A percentile compares a stretch with the other conserved stretches of the same genome.
Evolutionary conservation across 306 rosid species (phyloP).

Genomic region (Myrica gale): DNA sequence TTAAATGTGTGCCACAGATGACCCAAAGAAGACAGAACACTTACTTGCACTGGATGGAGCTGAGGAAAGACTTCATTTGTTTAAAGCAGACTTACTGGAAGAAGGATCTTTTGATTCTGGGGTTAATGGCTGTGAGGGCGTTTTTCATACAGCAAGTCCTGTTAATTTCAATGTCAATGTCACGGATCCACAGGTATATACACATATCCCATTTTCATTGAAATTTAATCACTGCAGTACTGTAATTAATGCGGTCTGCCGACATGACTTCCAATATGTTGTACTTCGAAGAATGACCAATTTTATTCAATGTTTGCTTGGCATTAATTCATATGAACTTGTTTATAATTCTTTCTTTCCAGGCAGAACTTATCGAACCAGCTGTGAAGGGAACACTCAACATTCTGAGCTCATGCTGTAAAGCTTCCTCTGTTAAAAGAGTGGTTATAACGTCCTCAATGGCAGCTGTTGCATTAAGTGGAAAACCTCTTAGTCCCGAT

Average conservation of each 20-base stretch:
- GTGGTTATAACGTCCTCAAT: conserved; percentile 29
- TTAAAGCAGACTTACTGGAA: conserved; percentile 20
- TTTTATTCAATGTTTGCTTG: too few relatives aligned
- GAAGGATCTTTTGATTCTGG: conserved; percentile 20
- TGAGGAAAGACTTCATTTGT: conserved; percentile 11
- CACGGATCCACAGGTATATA: too few relatives aligned
- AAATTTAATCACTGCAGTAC: too few relatives aligned
- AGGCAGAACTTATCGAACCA: conserved; percentile 15
- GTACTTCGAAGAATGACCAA: too few relatives aligned
- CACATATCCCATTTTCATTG: too few relatives aligned
- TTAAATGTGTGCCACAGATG: background rate
- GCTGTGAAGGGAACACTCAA: conserved; percentile 31
- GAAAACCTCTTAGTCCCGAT: conserved; percentile 12
- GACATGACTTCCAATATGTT: too few relatives aligned
- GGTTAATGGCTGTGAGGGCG: conserved; percentile 15
- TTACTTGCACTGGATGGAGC: conserved; percentile 16
- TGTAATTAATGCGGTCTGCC: too few relatives aligned
- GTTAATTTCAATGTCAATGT: too few relatives aligned
- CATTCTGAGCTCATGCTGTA: conserved; percentile 23
- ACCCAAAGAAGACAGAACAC: conserved; percentile 17
- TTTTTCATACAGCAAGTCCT: background rate
- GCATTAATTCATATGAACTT: too few relatives aligned
- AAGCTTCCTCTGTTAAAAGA: conserved; percentile 17
- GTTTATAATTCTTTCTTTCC: background rate
- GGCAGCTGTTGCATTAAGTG: background rate